Evolutionary conservation across 2,329 filamentous ascomycete species (phyloP), one percentile per base, ranked within the genome.

Genomic region (Knoxdaviesia proteae): DNA sequence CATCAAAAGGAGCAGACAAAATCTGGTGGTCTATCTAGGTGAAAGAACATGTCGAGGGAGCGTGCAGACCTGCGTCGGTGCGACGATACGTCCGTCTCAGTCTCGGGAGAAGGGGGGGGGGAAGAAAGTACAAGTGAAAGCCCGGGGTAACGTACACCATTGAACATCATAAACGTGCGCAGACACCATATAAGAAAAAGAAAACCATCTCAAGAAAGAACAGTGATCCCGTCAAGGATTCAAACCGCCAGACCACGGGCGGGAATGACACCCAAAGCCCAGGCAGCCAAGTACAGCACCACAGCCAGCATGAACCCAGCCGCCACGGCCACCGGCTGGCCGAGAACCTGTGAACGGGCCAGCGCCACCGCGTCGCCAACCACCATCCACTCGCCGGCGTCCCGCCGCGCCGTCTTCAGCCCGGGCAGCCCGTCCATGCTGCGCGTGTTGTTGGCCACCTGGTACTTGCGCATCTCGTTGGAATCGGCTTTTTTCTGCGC

Each of bases 351-450:
- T 10, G 42, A n/a, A 8, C 20, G 4, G 7, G n/a, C 49, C 47
- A 40, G 70, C 62, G 11, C 61, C 61, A 10, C 65, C 32, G 49
- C 47, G 41, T 70, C 62, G 11, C 61, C 61, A 10, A 65, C 32
- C 51, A 61, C 61, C 36, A 72, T 44, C 46, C 53, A 57, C 55
- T 74, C 61, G 3, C 69, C 68, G 3, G 54, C 56, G 32, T 62
- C 63, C 38, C 62, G 59, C 47, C 72, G 61, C 29, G 72, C 74
- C 5, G 60, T 59, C 44, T 59, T 63, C 49, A 80, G 52, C 0
- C 73, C 74, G 0, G 72, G 69, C 20, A 77, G 56, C 1, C 70
- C 71, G 48, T 79, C 74, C 38, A 79, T 59, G 53, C 69, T 74
- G 39, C 52, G 48, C 3, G 59, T 50, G 50, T 80, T 81, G 49